Conservation (phyloP, 345 rosid genomes). For the Salix viminalis region DNA sequence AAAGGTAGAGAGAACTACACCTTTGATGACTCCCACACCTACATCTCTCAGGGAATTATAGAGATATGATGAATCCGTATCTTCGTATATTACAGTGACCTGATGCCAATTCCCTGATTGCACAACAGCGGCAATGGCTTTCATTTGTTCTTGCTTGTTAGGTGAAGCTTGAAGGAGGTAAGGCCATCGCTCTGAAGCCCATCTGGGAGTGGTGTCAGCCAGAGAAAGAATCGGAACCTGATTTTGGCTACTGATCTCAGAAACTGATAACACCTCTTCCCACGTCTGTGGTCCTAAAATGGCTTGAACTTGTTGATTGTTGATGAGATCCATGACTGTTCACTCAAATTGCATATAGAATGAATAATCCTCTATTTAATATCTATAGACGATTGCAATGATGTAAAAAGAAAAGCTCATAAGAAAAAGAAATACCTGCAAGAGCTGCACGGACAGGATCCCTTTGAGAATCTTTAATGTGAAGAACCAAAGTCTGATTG, state of each 20-base stretch:
- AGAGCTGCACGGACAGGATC: slow-evolving; percentile 12
- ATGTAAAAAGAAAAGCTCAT: too few relatives aligned
- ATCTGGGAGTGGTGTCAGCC: slow-evolving; percentile 8
- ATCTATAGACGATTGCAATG: too few relatives aligned
- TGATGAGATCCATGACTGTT: background rate
- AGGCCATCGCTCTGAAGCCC: slow-evolving; percentile 14
- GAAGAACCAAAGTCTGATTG: background rate
- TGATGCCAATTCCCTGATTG: slow-evolving; percentile 14
- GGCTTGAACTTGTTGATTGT: slow-evolving; percentile 2
- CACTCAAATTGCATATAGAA: too few relatives aligned
- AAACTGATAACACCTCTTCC: slow-evolving; percentile 14
- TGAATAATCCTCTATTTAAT: background rate
- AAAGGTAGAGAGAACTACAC: background rate
- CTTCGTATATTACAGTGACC: slow-evolving; percentile 7
- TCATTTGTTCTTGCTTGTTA: background rate
- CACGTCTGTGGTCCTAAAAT: slow-evolving; percentile 15
- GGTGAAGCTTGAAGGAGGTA: slow-evolving; percentile 7
- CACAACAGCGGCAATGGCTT: slow-evolving; percentile 8
- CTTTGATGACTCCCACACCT: background rate
- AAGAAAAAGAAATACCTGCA: background rate
- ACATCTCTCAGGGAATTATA: background rate
- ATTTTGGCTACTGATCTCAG: slow-evolving; percentile 2
- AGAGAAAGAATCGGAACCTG: slow-evolving; percentile 8
- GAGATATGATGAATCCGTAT: background rate
- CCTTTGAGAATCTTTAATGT: background rate